Evolutionary conservation across 768 basidiomycete species (phyloP), one percentile per base, ranked within the genome.

Genomic region (Xanthoconium stramineum): DNA sequence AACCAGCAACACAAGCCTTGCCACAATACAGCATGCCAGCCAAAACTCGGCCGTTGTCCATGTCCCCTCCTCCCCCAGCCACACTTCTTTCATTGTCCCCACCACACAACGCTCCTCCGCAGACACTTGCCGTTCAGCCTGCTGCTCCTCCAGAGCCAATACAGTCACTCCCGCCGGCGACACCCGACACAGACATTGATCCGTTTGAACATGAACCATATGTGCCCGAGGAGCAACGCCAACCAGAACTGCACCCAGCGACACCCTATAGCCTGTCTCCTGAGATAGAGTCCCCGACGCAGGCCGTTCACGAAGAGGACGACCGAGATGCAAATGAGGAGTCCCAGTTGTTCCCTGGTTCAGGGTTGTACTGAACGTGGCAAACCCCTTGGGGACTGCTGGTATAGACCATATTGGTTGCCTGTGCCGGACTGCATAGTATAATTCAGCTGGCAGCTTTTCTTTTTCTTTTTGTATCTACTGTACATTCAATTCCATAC

Each of bases 261-360:
- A 64, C 67, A 15, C 70, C 69, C 0, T 67, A 62, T 48, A 69
- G 60, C 19, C 58, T 71, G n/a, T 72, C 70, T 5, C 53, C 69
- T 38, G 62, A 65, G 5, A 59, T 55, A 17, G 58, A 58, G 42
- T 19, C 56, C 20, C 39, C 13, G 5, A 20, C 20, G 5, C 52
- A 55, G 0, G 19, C n/a, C 40, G 67, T 66, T 36, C 50, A 60
- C 19, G 64, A 64, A 14, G 68, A 65, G 14, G 63, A 59, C 7
- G 62, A 65, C 29, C 57, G 59, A 29, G 64, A 66, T 39, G 61
- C 50, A 14, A 64, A 54, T 39, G 75, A 72, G 56, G 71, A 67
- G 42, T 74, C 73, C 14, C 76, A 68, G 58, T 42, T 78, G 52
- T 76, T 78, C 69, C 76, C 76, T 24, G 76, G 76, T 30, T 77